These are phyloP conservation scores for Neonectria sp. DNA, from an alignment of 2,329 filamentous ascomycete genomes.

Conservation along the genomic window DNA sequence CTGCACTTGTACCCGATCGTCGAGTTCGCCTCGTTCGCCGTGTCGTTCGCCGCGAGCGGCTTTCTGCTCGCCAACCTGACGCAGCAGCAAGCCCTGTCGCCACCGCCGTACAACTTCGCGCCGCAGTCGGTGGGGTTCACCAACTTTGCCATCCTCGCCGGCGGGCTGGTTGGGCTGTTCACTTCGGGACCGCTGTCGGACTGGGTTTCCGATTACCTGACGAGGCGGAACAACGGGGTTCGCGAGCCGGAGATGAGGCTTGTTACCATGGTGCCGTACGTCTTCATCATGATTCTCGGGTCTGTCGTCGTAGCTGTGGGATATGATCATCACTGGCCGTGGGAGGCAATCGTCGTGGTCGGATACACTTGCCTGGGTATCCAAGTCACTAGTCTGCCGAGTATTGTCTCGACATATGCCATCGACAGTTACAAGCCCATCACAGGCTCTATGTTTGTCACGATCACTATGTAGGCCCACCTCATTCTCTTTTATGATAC, in stretches of 20 bases:
- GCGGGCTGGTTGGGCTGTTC: constrained; percentile 26
- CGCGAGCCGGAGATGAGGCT: not conserved
- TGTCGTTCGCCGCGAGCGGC: constrained; percentile 21
- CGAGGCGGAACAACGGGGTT: constrained; percentile 28
- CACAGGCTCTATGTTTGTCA: constrained; percentile 27
- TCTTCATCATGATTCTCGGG: no score
- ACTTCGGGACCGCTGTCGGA: constrained; percentile 24
- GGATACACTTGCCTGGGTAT: constrained; percentile 1
- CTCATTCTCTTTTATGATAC: no score
- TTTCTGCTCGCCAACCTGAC: constrained; percentile 31
- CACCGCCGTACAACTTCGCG: constrained; percentile 22
- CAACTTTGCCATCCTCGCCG: constrained; percentile 24
- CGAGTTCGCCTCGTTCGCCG: constrained; percentile 25
- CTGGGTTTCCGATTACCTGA: constrained; percentile 26
- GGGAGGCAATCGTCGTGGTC: no score
- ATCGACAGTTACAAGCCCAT: constrained; percentile 31
- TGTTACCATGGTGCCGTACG: no score
- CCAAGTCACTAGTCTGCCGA: constrained; percentile 1
- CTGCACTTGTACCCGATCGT: constrained; percentile 26
- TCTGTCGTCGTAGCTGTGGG: no score
- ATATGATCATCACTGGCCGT: no score
- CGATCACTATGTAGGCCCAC: constrained; percentile 21
- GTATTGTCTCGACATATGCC: constrained; percentile 29
- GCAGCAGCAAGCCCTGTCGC: constrained; percentile 25
- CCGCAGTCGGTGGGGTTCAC: constrained; percentile 27